Evolutionary conservation across 148 eudicot species (phyloP).

Genomic region (Rhododendron henanense): DNA sequence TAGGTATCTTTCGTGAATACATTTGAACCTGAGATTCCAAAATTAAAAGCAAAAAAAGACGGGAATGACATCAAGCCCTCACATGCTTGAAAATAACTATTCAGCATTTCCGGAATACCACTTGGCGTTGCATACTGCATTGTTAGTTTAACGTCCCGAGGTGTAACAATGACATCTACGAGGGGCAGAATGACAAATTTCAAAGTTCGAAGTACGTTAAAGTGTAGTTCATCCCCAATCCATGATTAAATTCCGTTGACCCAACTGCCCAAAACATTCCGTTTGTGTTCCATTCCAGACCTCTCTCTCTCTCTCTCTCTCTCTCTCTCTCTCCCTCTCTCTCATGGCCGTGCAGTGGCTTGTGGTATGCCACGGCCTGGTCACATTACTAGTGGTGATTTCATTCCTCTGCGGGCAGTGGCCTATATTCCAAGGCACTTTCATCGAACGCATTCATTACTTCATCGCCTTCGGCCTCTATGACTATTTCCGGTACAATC

Average conservation of each 20-base stretch:
- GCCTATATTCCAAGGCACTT: conserved; percentile 93
- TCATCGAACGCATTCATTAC: conserved; percentile 58
- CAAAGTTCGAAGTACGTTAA: neutral
- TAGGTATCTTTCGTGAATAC: too few relatives aligned
- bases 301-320: neutral
- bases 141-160: too few relatives aligned
- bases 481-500: conserved; percentile 65
- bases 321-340: neutral
- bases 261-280: neutral
- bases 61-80: too few relatives aligned
- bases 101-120: too few relatives aligned
- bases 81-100: too few relatives aligned
- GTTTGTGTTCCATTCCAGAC: neutral
- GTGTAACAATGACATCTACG: neutral
- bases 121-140: too few relatives aligned
- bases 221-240: neutral
- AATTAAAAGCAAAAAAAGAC: too few relatives aligned
- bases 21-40: too few relatives aligned
- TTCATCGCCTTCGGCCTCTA: conserved; percentile 84
- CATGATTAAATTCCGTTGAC: neutral
- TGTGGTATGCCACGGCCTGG: conserved; percentile 70
- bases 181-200: neutral
- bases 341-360: conserved; percentile 73
- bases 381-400: conserved; percentile 57
- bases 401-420: conserved; percentile 92